These are phyloP conservation scores for Graphilbum ipis-grandicollis DNA, from an alignment of 2,329 filamentous ascomycete genomes.

Conservation along the genomic window DNA sequence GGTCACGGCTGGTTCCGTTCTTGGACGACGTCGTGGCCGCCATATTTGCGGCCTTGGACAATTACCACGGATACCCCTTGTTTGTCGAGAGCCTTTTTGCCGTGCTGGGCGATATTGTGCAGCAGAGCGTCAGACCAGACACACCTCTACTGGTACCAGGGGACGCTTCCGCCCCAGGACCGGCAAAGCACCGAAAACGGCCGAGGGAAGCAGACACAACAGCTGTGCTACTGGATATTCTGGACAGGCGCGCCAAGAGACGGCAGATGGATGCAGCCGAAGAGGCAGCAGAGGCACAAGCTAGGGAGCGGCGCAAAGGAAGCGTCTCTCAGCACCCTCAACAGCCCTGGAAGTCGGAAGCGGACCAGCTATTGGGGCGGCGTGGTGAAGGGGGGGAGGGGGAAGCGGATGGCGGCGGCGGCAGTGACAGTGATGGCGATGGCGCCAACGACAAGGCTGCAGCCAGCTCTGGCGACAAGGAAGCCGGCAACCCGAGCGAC, in stretches of 20 bases:
- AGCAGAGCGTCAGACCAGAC: conserved; percentile 53
- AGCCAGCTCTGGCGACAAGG: no score
- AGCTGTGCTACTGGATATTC: conserved; percentile 1
- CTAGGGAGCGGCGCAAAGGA: conserved; percentile 8
- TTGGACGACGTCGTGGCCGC: conserved; percentile 82
- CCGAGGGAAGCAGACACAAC: neutral
- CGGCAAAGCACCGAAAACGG: conserved; percentile 4
- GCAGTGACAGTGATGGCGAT: conserved; percentile 4
- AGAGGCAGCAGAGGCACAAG: conserved; percentile 3
- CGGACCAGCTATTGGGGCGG: conserved; percentile 11
- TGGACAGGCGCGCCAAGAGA: conserved; percentile 11
- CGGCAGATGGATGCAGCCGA: conserved; percentile 6
- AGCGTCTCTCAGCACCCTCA: conserved; percentile 17
- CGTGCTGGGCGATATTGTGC: conserved; percentile 66
- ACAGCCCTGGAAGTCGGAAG: conserved; percentile 17
- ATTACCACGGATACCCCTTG: conserved; percentile 79
- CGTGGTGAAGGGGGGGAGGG: conserved; percentile 15
- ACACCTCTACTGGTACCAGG: conserved; percentile 30
- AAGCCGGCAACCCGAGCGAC: conserved; percentile 15
- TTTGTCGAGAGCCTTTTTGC: conserved; percentile 76
- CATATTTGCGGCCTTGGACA: conserved; percentile 84
- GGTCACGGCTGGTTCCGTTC: conserved; percentile 66
- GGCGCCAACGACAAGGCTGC: conserved; percentile 9
- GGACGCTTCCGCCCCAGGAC: conserved; percentile 14
- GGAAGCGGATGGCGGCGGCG: conserved; percentile 14